A percentile compares a stretch with the other conserved stretches of the same genome.
These are phyloP conservation scores for Diutina sp. DNA, from an alignment of 1,139 yeast genomes.

Conservation along the genomic window DNA sequence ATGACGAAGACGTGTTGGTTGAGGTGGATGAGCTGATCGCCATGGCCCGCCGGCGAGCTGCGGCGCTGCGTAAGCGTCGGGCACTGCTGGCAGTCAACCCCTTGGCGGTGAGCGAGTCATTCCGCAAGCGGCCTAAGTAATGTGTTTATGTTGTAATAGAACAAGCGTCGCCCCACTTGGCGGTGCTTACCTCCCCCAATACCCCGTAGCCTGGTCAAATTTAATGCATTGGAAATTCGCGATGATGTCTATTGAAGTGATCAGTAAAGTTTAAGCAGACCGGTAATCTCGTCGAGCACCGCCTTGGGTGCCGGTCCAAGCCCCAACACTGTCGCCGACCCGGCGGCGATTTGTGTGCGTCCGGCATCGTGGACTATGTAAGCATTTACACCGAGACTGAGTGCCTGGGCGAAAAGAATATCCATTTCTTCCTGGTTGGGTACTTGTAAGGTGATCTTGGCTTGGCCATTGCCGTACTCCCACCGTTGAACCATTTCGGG, in stretches of 20 bases:
- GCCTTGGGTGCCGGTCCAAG: constrained; percentile 94
- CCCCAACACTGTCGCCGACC: constrained; percentile 89
- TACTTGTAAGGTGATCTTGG: constrained; percentile 84
- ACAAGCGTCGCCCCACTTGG: constrained; percentile 5
- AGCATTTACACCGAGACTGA: constrained; percentile 66
- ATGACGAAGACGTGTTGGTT: constrained; percentile 24
- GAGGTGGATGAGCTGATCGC: constrained; percentile 23
- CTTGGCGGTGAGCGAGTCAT: constrained; percentile 13
- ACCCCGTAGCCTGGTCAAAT: background rate
- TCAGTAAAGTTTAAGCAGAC: constrained; percentile 61
- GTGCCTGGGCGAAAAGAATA: constrained; percentile 66
- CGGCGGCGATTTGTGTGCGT: constrained; percentile 89
- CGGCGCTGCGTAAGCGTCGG: constrained; percentile 18
- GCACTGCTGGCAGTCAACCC: constrained; percentile 35
- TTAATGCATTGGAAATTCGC: background rate
- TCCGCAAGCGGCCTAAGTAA: background rate
- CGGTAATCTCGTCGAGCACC: constrained; percentile 70
- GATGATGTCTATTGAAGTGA: too few species aligned
- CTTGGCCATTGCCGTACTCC: constrained; percentile 73
- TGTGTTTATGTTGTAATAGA: background rate
- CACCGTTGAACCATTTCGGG: constrained; percentile 57
- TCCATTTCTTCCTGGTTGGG: constrained; percentile 68
- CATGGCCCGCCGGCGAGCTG: constrained; percentile 13
- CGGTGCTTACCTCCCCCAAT: background rate
- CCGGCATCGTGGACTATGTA: constrained; percentile 91